phyloP scores from a whole-genome alignment of 164 flowering plant genomes.

The Magnolia sinica region DNA sequence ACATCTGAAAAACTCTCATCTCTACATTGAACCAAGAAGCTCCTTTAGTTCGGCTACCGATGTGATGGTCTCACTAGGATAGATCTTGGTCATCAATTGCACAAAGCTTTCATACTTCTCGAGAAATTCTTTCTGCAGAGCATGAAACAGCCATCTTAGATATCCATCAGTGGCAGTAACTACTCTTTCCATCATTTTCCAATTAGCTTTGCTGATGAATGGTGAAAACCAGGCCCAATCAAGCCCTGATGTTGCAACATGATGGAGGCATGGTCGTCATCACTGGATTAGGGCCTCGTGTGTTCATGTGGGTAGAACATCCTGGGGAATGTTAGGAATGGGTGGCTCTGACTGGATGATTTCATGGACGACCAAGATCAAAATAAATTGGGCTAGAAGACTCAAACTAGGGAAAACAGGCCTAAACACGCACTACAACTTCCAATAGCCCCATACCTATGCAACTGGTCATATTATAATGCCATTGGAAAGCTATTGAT shows the following conservation, averaged over 20 bases:
- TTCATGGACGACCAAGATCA: too few relatives aligned
- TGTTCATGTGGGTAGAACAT: not conserved
- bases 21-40: slow-evolving; percentile 67
- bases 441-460: too few relatives aligned
- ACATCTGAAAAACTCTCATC: not conserved
- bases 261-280: not conserved
- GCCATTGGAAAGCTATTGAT: too few relatives aligned
- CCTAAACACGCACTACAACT: too few relatives aligned
- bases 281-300: not conserved
- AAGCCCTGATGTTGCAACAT: not conserved
- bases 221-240: not conserved
- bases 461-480: too few relatives aligned
- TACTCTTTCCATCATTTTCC: not conserved
- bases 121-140: slow-evolving; percentile 78
- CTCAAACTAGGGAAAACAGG: too few relatives aligned
- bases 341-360: not conserved
- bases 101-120: slow-evolving; percentile 87
- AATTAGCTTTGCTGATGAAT: not conserved
- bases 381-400: too few relatives aligned
- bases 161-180: not conserved
- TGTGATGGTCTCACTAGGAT: slow-evolving; percentile 62
- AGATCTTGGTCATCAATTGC: slow-evolving; percentile 68
- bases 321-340: not conserved
- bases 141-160: not conserved
- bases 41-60: slow-evolving; percentile 77